Base-by-base conservation (phyloP, 192 early-diverging fungal genomes). In the Entomortierella parvispora region DNA sequence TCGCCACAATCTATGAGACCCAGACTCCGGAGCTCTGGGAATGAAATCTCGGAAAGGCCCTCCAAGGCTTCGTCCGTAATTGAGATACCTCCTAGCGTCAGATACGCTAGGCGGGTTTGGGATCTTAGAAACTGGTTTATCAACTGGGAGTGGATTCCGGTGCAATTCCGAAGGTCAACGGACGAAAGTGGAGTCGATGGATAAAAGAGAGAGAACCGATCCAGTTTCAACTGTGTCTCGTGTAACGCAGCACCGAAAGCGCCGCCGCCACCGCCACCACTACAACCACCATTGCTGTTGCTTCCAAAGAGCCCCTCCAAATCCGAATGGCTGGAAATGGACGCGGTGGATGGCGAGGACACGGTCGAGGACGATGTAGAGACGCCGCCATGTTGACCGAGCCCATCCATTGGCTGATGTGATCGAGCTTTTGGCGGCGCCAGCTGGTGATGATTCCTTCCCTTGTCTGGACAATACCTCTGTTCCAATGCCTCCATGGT, bases 51-150 rank as follows among this genome's bases (percentile, higher is more conserved):
- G 29, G 74, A 64, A 14, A 77, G 29, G 3, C 42, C 28, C 17
- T 32, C 51, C 28, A 77, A 17, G 5, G 74, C 60, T 3, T 77
- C 74, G 15, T 77, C 74, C 4, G 74, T 77, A 26, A 77, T 77
- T 2, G 54, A 60, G 26, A 29, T 14, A 1, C 74, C 74, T 17
- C 74, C 74, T 37, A 77, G 23, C 17, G 29, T 32, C 47, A 77
- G 33, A 12, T 68, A 37, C 43, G 68, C 60, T 2, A 77, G 60
- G n/a, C 17, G 9, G 3, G 40, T 20, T 34, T 77, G 74, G 12
- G 65, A 57, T 4, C 52, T 22, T 12, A 77, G 48, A 23, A 77
- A 57, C 5, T 9, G 14, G 26, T 51, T 68, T 11, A 77, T 45
- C 5, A 29, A 18, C 25, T 25, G 8, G n/a, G 74, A 55, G 20